Conservation (phyloP, 2,329 filamentous ascomycete genomes). For the Cordyceps farinosa region DNA sequence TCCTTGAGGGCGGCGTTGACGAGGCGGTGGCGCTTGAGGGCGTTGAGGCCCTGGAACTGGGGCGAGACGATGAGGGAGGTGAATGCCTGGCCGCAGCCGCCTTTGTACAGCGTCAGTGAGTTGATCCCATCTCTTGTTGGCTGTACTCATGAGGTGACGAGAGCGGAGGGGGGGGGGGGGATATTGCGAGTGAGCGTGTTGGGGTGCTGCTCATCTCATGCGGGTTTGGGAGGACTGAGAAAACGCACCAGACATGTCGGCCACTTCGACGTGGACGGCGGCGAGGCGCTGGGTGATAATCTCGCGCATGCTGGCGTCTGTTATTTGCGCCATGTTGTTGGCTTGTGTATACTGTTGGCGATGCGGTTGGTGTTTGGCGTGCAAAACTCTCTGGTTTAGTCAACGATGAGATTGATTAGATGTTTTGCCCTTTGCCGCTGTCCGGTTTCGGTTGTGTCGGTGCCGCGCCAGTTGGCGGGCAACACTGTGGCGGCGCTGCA, state of each 20-base stretch:
- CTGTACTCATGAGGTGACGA: no score
- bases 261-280: constrained; percentile 79
- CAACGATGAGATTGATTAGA: constrained; percentile 39
- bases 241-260: constrained; percentile 80
- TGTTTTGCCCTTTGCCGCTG: background rate
- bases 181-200: background rate
- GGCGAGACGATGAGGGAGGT: constrained; percentile 60
- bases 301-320: constrained; percentile 64
- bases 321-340: constrained; percentile 57
- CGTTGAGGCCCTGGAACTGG: constrained; percentile 66
- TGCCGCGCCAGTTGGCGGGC: constrained; percentile 3
- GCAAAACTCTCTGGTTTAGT: no score
- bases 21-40: constrained; percentile 79
- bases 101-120: constrained; percentile 31
- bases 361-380: no score
- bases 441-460: constrained; percentile 18
- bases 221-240: background rate
- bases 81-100: constrained; percentile 60
- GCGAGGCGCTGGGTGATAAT: constrained; percentile 68
- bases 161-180: no score
- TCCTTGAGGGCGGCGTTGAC: constrained; percentile 80
- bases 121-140: no score
- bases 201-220: background rate
- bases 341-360: background rate
- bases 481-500: constrained; percentile 14